Evolutionary conservation across 192 early-diverging fungal species (phyloP), one percentile per base, ranked within the genome.

Genomic region (Entomortierella chlamydospora): DNA sequence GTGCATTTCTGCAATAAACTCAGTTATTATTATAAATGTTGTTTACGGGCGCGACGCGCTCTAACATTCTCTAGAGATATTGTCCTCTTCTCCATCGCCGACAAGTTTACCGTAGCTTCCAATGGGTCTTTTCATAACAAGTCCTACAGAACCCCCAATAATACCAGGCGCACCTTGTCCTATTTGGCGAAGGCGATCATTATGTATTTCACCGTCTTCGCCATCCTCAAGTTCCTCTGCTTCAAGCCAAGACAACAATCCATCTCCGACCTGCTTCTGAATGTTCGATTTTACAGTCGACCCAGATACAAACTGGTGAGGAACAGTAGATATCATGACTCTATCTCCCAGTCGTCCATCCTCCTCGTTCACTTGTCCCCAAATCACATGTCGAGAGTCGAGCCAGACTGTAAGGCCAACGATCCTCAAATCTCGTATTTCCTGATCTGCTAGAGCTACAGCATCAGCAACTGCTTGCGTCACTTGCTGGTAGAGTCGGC

Each of bases 51-150:
- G n/a, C n/a, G n/a, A n/a, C n/a, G n/a, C n/a, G n/a, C 45, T 47
- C 45, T 37, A 47, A 1, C 31, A 33, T 57, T 23, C 9, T 57
- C 31, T 5, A 8, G 56, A 31, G 15, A 73, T 52, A 33, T 73
- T 57, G 26, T 66, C 63, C 13, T 66, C 72, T 25, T 73, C 72
- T 8, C 72, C 72, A 43, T 66, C 57, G 5, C 72, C 72, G 5
- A 73, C 72, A 23, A 73, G 18, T 17, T 43, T 42, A 5, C 72
- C 72, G 45, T 73, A 73, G 4, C 1, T 43, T 20, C 72, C 72
- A 45, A 73, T 66, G 7, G 72, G 72, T 11, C 72, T 56, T 57
- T 65, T 73, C 56, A 73, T 73, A 42, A 73, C 58, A 20, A 65
- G 63, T 25, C 72, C 63, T 47, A 66, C 66, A 3, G 72, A 73